Evolutionary conservation across 1,284 basidiomycete species (phyloP), one percentile per base, ranked within the genome.

Genomic region (Irpex lacteus): DNA sequence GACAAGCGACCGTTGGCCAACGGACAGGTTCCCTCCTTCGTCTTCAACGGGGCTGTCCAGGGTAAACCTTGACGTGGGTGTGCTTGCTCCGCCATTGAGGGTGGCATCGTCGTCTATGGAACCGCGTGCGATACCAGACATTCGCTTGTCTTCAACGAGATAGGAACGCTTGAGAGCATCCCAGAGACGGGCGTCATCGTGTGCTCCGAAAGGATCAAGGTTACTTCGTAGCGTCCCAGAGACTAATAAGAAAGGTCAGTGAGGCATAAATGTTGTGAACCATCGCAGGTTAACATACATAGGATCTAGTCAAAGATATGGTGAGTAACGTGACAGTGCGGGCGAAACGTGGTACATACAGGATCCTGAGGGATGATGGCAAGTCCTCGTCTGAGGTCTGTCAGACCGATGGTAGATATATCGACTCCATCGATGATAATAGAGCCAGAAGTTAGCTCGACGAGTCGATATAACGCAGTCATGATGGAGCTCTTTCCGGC

Each of bases 321-420:
- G 11, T 15, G 9, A 56, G 18, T 13, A 38, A 38, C 13, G 1
- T 21, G 7, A 50, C 26, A 36, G 36, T 44, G 50, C 50, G 11
- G 11, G 7, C 50, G 11, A 56, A 34, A 54, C 37, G 50, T 40
- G 59, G 54, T 3, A 63, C 71, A 58, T 69, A 83, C 67, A 21
- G 73, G 86, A 69, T 98, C 95, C 75, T 97, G 95, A 11, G 95
- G 95, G 67, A 98, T 96, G 73, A 98, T 89, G 1, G 95, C 83
- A 19, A 94, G 81, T 5, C 80, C 81, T 60, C 77, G 85, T 37
- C 91, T 79, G 53, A 92, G 75, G 70, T 91, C 87, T 40, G 79
- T 78, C 44, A 93, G 74, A 4, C 91, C 91, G 59, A 92, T 77
- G 65, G 80, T 81, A 19, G 89, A 88, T 58, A 88, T 86, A 71